These are phyloP conservation scores for Tolypocladium paradoxum DNA, from an alignment of 2,329 filamentous ascomycete species.

Conservation along the genomic window DNA sequence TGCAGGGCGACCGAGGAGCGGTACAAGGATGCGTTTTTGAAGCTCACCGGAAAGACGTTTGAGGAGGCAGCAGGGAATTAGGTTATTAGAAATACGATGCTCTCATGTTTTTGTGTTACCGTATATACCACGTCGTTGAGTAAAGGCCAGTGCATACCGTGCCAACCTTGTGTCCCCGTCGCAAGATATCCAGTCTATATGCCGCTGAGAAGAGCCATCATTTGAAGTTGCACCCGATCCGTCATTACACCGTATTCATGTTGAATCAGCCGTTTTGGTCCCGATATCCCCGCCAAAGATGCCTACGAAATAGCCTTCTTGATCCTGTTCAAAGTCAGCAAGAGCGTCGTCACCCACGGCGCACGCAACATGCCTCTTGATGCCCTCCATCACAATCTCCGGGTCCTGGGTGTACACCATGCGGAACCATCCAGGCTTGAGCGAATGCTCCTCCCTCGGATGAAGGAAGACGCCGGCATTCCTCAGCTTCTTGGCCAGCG, in stretches of 20 bases:
- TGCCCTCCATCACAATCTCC: constrained; percentile 22
- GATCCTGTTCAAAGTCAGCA: not conserved
- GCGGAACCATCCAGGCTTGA: constrained; percentile 40
- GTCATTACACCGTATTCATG: not conserved
- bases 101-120: not conserved
- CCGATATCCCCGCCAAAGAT: not conserved
- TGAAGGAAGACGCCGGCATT: constrained; percentile 39
- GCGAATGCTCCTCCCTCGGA: constrained; percentile 33
- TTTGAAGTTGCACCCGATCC: not conserved
- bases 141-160: not conserved
- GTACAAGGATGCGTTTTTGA: constrained; percentile 26
- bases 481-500: constrained; percentile 31
- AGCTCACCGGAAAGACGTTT: constrained; percentile 45
- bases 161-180: not conserved
- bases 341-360: not conserved
- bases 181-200: not conserved
- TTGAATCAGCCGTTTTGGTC: not conserved
- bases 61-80: constrained; percentile 13
- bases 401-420: constrained; percentile 37
- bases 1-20: constrained; percentile 7
- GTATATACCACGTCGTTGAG: not conserved
- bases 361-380: constrained; percentile 19
- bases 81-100: not conserved
- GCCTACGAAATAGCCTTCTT: constrained; percentile 3
- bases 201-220: not conserved